A percentile compares a stretch with the other conserved stretches of the same genome.
Conservation (phyloP, 495 filamentous ascomycete species). For the Astrocystis sublimbata region DNA sequence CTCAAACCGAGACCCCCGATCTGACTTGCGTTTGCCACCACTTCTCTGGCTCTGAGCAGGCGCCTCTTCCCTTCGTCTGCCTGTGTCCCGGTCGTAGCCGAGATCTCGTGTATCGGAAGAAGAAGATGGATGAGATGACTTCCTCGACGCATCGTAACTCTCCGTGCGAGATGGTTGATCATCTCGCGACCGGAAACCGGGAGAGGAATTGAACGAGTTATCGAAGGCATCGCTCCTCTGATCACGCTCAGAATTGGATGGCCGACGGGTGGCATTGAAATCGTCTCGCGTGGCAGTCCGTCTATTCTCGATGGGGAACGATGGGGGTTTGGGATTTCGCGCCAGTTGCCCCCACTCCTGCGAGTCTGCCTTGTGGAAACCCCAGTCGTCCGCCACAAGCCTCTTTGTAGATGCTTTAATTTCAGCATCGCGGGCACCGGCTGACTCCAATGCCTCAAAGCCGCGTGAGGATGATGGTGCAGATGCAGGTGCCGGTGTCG, state of each 20-base stretch:
- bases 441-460: not conserved
- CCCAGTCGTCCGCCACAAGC: not conserved
- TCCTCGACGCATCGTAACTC: too few species aligned
- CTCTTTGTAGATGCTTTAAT: not conserved
- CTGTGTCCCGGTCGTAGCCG: not conserved
- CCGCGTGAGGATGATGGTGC: too few species aligned
- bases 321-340: not conserved
- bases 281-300: not conserved
- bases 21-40: conserved; percentile 16
- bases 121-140: not conserved
- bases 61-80: not conserved
- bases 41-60: not conserved
- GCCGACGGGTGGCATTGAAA: too few species aligned
- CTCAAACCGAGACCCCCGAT: conserved; percentile 12
- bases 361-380: too few species aligned
- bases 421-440: not conserved
- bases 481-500: too few species aligned
- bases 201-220: not conserved
- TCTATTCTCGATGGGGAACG: not conserved
- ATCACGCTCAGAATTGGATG: too few species aligned
- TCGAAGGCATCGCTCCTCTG: too few species aligned
- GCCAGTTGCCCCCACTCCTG: conserved; percentile 15
- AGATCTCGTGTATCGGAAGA: not conserved
- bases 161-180: too few species aligned
- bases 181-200: not conserved